These are phyloP conservation scores for Coniella lustricola DNA, from an alignment of 2,329 filamentous ascomycete species.

Conservation along the genomic window DNA sequence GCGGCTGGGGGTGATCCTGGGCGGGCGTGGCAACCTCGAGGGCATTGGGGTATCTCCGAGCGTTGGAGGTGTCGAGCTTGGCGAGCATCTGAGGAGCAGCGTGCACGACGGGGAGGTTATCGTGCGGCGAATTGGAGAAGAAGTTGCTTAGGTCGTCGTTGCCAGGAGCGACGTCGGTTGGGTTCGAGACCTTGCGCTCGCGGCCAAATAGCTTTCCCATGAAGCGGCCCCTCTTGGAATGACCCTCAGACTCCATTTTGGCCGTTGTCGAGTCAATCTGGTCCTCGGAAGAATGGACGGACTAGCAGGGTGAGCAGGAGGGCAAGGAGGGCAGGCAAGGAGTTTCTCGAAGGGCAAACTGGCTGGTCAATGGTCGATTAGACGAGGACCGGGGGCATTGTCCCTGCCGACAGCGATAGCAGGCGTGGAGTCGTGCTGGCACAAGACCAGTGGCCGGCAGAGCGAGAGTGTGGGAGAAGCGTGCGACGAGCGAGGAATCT, in stretches of 20 bases:
- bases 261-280: neutral
- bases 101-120: slow-evolving; percentile 48
- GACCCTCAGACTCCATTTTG: slow-evolving; percentile 13
- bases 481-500: slow-evolving; percentile 1
- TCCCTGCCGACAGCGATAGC: neutral
- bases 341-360: slow-evolving; percentile 2
- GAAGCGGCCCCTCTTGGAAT: slow-evolving; percentile 42
- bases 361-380: slow-evolving; percentile 9
- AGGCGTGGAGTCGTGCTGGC: neutral
- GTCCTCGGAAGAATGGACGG: neutral
- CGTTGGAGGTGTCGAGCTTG: slow-evolving; percentile 48
- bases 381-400: slow-evolving; percentile 8
- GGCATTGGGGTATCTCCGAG: slow-evolving; percentile 49
- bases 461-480: neutral
- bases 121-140: slow-evolving; percentile 44
- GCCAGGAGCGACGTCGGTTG: slow-evolving; percentile 35
- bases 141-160: slow-evolving; percentile 51
- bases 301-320: neutral
- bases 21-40: slow-evolving; percentile 35
- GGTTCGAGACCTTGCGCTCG: slow-evolving; percentile 29
- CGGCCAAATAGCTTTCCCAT: slow-evolving; percentile 57
- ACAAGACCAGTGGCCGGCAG: neutral
- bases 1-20: slow-evolving; percentile 8
- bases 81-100: slow-evolving; percentile 42
- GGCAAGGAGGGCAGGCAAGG: neutral